Evolutionary conservation across 192 early-diverging fungal genomes (phyloP).

Genomic region (Chytriomyces confervae): DNA sequence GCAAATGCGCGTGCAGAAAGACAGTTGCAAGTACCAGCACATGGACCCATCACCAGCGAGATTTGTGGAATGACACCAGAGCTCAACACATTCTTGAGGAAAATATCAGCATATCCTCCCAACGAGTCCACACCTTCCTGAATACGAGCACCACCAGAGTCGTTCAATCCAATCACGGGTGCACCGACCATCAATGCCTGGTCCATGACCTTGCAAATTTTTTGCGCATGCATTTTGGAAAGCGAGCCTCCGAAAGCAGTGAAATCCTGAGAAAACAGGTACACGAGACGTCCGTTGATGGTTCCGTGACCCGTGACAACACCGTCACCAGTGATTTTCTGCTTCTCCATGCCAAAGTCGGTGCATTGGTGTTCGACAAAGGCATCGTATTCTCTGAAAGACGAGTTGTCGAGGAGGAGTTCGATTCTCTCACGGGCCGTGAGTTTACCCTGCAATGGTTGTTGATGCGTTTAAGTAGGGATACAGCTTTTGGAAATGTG

Average conservation of each 20-base stretch:
- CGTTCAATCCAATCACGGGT: slow-evolving; percentile 95
- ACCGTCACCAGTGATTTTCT: slow-evolving; percentile 89
- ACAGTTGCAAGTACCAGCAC: slow-evolving; percentile 68
- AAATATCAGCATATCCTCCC: slow-evolving; percentile 96
- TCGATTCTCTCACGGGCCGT: slow-evolving; percentile 91
- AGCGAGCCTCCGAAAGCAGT: slow-evolving; percentile 92
- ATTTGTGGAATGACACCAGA: slow-evolving; percentile 96
- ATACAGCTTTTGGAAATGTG: not conserved
- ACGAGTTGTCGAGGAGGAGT: slow-evolving; percentile 80
- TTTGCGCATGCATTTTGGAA: slow-evolving; percentile 85
- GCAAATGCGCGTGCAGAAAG: not conserved
- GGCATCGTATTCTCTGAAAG: slow-evolving; percentile 89
- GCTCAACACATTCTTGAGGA: slow-evolving; percentile 88
- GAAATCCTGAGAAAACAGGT: slow-evolving; percentile 92
- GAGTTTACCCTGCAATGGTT: slow-evolving; percentile 75
- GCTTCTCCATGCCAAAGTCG: slow-evolving; percentile 86
- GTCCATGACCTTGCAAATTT: slow-evolving; percentile 78
- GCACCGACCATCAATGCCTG: slow-evolving; percentile 89
- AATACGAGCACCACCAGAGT: slow-evolving; percentile 97
- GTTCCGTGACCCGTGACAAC: slow-evolving; percentile 97
- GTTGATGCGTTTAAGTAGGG: not conserved
- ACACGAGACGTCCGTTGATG: slow-evolving; percentile 87
- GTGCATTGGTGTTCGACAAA: slow-evolving; percentile 94
- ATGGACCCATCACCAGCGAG: slow-evolving; percentile 97
- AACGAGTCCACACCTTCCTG: slow-evolving; percentile 97